phyloP scores from a whole-genome alignment of 2,329 filamentous ascomycete genomes.

The Colletotrichum tropicale region DNA sequence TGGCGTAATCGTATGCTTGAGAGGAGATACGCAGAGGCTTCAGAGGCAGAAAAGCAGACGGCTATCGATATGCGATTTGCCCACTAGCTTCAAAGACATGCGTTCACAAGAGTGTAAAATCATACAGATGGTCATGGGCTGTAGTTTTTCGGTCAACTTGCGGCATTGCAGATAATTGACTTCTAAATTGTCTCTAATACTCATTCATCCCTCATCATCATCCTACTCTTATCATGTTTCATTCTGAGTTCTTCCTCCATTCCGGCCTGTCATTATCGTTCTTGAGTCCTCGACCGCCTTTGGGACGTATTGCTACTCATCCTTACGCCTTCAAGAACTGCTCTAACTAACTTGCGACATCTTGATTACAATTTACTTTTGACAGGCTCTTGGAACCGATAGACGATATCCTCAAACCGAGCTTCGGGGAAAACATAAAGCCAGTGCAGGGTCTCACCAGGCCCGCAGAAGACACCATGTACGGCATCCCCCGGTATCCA shows the following conservation, averaged over 20 bases:
- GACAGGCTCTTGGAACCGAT: not conserved
- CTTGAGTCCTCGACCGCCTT: not conserved
- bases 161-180: too few relatives aligned
- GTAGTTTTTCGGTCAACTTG: too few relatives aligned
- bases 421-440: not conserved
- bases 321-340: not conserved
- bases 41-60: not conserved
- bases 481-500: not conserved
- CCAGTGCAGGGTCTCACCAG: not conserved
- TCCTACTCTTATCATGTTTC: not conserved
- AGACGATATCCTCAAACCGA: not conserved
- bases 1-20: slow-evolving; percentile 28
- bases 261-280: not conserved
- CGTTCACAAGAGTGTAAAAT: not conserved
- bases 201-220: not conserved
- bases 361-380: not conserved
- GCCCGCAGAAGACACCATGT: not conserved
- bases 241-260: not conserved
- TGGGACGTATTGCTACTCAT: not conserved
- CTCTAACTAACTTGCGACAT: not conserved
- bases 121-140: not conserved
- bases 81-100: not conserved
- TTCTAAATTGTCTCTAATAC: not conserved
- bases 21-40: not conserved
- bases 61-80: not conserved